phyloP scores from a whole-genome alignment of 2,329 filamentous ascomycete species.

The Dothideomycetes sp. region DNA sequence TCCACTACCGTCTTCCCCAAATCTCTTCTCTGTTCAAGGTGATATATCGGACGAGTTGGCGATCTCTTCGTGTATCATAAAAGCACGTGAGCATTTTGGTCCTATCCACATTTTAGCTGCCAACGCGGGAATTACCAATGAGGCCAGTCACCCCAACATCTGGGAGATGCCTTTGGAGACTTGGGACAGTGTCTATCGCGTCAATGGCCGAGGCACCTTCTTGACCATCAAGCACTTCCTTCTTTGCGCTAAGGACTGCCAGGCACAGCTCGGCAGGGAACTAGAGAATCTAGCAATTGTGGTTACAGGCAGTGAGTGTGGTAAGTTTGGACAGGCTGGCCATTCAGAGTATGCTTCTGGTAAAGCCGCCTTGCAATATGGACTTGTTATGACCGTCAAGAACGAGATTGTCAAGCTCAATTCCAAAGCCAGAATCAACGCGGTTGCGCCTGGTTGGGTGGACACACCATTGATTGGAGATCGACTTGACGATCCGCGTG shows the following conservation, averaged over 20 bases:
- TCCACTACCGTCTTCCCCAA: conserved; percentile 20
- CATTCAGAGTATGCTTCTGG: conserved; percentile 41
- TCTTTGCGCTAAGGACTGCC: conserved; percentile 27
- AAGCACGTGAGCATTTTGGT: conserved; percentile 34
- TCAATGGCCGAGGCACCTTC: conserved; percentile 42
- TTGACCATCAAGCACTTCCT: conserved; percentile 47
- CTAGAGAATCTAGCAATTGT: conserved; percentile 41
- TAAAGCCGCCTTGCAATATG: conserved; percentile 42
- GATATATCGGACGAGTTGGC: conserved; percentile 39
- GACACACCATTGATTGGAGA: conserved; percentile 38
- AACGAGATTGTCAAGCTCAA: conserved; percentile 45
- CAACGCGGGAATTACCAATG: conserved; percentile 42
- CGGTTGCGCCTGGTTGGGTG: conserved; percentile 39
- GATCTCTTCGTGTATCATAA: conserved; percentile 28
- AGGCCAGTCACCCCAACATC: conserved; percentile 36
- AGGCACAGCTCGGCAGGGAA: conserved; percentile 25
- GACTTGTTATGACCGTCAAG: conserved; percentile 41
- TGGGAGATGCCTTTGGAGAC: conserved; percentile 41
- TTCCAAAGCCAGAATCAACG: conserved; percentile 40
- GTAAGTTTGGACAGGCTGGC: conserved; percentile 39
- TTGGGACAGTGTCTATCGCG: conserved; percentile 41
- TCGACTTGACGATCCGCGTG: conserved; percentile 37
- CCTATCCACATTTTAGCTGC: conserved; percentile 42
- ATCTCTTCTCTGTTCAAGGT: conserved; percentile 32
- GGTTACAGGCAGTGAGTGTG: conserved; percentile 42